These are phyloP conservation scores for Calycina herbarum DNA, from an alignment of 2,329 filamentous ascomycete species.

Conservation along the genomic window DNA sequence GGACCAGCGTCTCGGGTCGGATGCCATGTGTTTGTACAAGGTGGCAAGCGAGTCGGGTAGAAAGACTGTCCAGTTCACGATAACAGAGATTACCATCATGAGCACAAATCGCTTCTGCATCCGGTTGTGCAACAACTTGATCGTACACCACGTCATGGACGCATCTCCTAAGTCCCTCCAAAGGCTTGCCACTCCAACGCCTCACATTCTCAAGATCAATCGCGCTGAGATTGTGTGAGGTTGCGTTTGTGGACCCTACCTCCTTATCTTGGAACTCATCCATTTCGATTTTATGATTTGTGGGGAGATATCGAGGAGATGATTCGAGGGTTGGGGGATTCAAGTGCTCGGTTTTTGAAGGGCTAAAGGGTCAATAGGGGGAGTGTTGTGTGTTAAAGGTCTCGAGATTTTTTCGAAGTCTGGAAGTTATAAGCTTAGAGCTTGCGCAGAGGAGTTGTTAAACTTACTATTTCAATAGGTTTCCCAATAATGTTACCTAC, in stretches of 20 bases:
- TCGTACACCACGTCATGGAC: constrained; percentile 7
- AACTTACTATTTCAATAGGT: neutral
- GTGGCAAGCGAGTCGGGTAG: constrained; percentile 14
- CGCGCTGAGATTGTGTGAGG: neutral
- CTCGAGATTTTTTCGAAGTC: no score
- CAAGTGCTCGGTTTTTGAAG: no score
- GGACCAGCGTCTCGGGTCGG: constrained; percentile 20
- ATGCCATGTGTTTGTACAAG: constrained; percentile 11
- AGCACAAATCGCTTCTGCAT: constrained; percentile 9
- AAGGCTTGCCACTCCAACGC: neutral
- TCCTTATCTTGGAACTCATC: neutral
- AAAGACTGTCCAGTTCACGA: constrained; percentile 18
- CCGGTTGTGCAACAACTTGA: constrained; percentile 2
- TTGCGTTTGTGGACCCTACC: neutral
- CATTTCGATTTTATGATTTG: neutral
- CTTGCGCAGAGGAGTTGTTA: neutral
- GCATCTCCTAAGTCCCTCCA: neutral
- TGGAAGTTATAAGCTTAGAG: no score
- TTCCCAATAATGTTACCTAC: neutral
- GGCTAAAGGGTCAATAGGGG: no score
- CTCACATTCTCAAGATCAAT: neutral
- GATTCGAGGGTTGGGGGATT: no score
- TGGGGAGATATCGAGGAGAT: neutral
- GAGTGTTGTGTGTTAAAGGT: no score
- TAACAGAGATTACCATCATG: constrained; percentile 23